Evolutionary conservation across 225 moss, liverwort and hornwort genomes (phyloP), one percentile per base, ranked within the genome.

Genomic region (Sphagnum contortum): DNA sequence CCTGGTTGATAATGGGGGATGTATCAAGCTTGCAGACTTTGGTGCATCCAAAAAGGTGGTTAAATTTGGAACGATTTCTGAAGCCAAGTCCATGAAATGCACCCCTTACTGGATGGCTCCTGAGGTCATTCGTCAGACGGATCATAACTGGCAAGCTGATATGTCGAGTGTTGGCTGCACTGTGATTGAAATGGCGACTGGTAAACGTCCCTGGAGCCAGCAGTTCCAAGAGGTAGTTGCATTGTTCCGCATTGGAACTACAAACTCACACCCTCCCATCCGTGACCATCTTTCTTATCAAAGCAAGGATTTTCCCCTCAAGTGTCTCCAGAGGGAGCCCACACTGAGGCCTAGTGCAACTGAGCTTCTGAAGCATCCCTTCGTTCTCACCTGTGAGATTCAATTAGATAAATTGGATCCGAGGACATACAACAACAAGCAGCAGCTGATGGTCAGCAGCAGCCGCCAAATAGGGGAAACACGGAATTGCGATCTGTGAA

Each of bases 21-120:
- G 94, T 70, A 94, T 94, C 47, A 94, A 94, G 73, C 87, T 91
- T 44, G 91, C 91, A 6, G 91, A 91, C 63, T 94, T 94, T 62
- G 94, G 91, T 57, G 94, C 94, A 55, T 94, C 91, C 12, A 94
- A 80, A 68, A 77, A 80, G 71, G 80, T 80, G 2, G 76, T 80
- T 44, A 76, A 80, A 50, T 51, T 80, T 76, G 80, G 76, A 45
- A 80, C 80, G 14, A 74, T 80, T 9, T 80, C 80, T 9, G n/a
- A 80, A 55, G 80, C 80, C 14, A 80, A 76, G 49, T 80, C 76
- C 8, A 80, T 80, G 80, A 80, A 80, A 71, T 76, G 80, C 50
- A 76, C 80, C 4, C 80, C 80, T 4, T 80, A 80, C 48, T 80
- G 80, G 76, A 80, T 80, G 80, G 80, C 80, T 13, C 80, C 80